phyloP scores from a whole-genome alignment of 345 rosid species.

The Clarkia xantiana region DNA sequence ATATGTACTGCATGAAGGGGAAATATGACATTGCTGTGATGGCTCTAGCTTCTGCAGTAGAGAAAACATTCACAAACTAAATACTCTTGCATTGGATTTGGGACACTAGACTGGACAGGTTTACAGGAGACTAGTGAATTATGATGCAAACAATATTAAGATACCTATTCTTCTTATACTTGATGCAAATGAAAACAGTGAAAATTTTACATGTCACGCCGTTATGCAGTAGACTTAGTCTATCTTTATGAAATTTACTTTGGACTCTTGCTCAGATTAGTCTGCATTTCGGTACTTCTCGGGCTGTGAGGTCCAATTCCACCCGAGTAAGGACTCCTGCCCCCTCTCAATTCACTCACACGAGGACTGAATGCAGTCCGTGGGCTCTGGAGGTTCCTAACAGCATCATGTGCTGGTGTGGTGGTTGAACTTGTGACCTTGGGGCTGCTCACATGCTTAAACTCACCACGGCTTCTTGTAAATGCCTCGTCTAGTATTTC shows the following conservation, averaged over 20 bases:
- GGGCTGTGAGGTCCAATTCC: constrained; percentile 37
- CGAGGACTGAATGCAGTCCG: constrained; percentile 44
- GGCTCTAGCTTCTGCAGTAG: no score
- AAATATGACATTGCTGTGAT: no score
- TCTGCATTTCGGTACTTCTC: constrained; percentile 22
- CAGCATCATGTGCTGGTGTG: constrained; percentile 40
- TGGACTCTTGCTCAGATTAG: constrained; percentile 63
- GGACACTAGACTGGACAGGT: no score
- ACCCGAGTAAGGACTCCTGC: constrained; percentile 40
- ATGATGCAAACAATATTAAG: no score
- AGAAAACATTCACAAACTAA: no score
- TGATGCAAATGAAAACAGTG: neutral
- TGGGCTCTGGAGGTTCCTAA: constrained; percentile 30
- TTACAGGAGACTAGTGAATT: no score
- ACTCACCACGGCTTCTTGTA: constrained; percentile 90
- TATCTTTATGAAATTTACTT: neutral
- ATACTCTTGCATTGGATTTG: no score
- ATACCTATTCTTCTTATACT: no score
- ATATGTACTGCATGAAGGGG: no score
- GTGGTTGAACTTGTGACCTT: constrained; percentile 56
- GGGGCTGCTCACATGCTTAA: constrained; percentile 69
- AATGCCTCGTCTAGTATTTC: constrained; percentile 84
- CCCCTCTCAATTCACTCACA: constrained; percentile 47
- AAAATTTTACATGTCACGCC: neutral
- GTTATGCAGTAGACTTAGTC: neutral